Percentiles rank a stretch among this genome's conserved stretches.
These are phyloP conservation scores for Trichoderma oligosporum DNA, from an alignment of 2,329 filamentous ascomycete species.

Conservation along the genomic window DNA sequence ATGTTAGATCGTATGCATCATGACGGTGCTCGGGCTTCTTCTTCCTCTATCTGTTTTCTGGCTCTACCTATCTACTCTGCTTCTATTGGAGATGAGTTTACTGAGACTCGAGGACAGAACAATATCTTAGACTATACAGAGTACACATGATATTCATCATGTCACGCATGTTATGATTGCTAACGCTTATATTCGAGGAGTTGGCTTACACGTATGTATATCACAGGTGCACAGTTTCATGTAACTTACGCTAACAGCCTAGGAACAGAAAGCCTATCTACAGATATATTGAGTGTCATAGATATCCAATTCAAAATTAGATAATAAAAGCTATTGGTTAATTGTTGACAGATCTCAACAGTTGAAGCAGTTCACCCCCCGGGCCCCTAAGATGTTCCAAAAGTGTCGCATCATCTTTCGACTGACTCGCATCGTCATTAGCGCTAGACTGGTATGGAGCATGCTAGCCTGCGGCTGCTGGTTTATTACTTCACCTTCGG, in stretches of 20 bases:
- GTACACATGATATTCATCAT: not conserved
- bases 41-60: not conserved
- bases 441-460: not conserved
- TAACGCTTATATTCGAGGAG: not conserved
- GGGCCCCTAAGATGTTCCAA: not conserved
- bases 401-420: not conserved
- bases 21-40: not conserved
- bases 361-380: not conserved
- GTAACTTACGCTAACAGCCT: too few relatives aligned
- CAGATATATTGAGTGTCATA: too few relatives aligned
- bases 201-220: not conserved
- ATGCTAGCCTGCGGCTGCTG: not conserved
- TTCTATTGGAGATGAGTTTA: not conserved
- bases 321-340: too few relatives aligned
- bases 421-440: conserved; percentile 7
- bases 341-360: too few relatives aligned
- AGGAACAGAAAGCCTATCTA: too few relatives aligned
- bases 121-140: not conserved
- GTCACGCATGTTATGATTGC: not conserved
- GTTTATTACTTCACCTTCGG: not conserved
- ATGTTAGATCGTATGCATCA: conserved; percentile 6
- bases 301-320: too few relatives aligned
- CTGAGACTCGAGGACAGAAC: not conserved
- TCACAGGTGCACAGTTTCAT: too few relatives aligned
- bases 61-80: not conserved